A percentile compares a stretch with the other conserved stretches of the same genome.
Evolutionary conservation across 176 grass and related monocot species (phyloP).

Genomic region (Areca catechu): DNA sequence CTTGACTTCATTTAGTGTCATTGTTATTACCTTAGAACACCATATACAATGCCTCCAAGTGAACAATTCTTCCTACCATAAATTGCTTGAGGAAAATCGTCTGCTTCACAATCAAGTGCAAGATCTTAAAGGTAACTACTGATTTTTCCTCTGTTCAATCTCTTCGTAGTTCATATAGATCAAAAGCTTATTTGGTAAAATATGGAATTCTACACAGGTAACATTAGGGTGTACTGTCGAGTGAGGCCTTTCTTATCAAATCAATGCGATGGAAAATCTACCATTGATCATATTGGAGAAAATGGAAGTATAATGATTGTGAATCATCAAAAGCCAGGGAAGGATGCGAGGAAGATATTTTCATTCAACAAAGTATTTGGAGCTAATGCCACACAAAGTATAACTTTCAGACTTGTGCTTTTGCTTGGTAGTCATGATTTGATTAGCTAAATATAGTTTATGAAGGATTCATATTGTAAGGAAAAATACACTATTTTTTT

Average conservation of each 20-base stretch:
- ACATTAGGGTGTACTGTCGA: constrained; percentile 75
- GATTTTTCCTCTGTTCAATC: not conserved
- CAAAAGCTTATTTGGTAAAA: constrained; percentile 9
- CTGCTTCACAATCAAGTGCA: constrained; percentile 75
- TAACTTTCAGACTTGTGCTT: constrained; percentile 9
- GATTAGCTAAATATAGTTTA: too few relatives aligned
- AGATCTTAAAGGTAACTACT: constrained; percentile 75
- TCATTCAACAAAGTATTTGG: constrained; percentile 81
- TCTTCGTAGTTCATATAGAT: too few relatives aligned
- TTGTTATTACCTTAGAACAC: constrained; percentile 31
- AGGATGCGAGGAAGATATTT: constrained; percentile 60
- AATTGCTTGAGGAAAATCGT: constrained; percentile 72
- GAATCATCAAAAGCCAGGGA: constrained; percentile 62
- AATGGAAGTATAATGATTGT: constrained; percentile 57
- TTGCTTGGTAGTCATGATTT: not conserved
- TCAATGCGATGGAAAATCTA: constrained; percentile 46
- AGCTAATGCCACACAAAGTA: constrained; percentile 54
- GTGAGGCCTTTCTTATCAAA: constrained; percentile 54
- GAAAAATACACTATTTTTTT: too few relatives aligned
- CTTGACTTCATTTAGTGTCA: too few relatives aligned
- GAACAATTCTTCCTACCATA: constrained; percentile 38
- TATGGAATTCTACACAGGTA: constrained; percentile 27
- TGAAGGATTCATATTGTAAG: too few relatives aligned
- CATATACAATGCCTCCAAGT: constrained; percentile 48
- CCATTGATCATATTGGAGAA: constrained; percentile 65